A percentile compares a stretch with the other conserved stretches of the same genome.
These are phyloP conservation scores for Ceratobasidium sp. DNA, from an alignment of 1,284 basidiomycete species.

Conservation along the genomic window DNA sequence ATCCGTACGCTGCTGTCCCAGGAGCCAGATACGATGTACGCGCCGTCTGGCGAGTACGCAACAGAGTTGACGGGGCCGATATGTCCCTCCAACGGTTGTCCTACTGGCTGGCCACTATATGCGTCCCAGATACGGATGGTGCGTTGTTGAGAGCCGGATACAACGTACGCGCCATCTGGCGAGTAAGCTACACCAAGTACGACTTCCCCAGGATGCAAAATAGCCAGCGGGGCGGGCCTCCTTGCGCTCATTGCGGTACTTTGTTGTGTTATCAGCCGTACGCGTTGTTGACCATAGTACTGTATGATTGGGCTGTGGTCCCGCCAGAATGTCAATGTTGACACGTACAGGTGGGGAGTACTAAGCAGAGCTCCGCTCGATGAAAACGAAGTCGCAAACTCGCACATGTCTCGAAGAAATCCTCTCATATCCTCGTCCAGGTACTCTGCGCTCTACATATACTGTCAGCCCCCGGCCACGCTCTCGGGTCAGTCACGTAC, in stretches of 20 bases:
- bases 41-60: no score
- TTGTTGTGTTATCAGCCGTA: background rate
- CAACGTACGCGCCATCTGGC: background rate
- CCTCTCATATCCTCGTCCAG: background rate
- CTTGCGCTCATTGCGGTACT: background rate
- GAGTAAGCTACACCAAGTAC: background rate
- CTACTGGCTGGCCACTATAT: no score
- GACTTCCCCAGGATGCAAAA: background rate
- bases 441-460: background rate
- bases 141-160: no score
- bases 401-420: background rate
- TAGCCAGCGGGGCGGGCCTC: background rate
- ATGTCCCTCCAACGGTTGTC: no score
- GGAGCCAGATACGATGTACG: no score
- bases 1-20: no score
- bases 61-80: no score
- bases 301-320: background rate
- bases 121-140: no score
- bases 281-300: background rate
- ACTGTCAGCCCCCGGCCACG: background rate
- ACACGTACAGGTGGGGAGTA: conserved; percentile 25
- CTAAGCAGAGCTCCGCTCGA: background rate
- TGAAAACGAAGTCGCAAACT: background rate
- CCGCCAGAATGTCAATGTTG: conserved; percentile 1
- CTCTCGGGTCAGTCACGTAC: background rate